Evolutionary conservation across 352 stramenopile species (phyloP).

Genomic region (Phytophthora colocasiae): DNA sequence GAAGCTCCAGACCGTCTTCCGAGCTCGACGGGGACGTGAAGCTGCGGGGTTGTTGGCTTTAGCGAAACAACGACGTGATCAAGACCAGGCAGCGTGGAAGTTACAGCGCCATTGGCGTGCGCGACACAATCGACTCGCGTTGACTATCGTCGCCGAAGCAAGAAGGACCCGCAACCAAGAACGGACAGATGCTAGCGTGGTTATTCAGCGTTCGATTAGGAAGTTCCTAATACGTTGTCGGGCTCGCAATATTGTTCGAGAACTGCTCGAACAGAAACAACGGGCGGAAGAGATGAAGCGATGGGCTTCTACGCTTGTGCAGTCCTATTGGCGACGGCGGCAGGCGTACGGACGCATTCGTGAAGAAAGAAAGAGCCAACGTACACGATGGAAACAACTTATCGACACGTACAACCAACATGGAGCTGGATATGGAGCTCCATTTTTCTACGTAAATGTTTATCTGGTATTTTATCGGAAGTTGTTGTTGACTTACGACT

Average conservation of each 20-base stretch:
- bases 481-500: background rate
- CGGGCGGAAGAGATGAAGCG: conserved; percentile 64
- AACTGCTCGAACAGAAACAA: conserved; percentile 50
- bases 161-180: conserved; percentile 38
- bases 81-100: conserved; percentile 42
- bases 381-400: conserved; percentile 93
- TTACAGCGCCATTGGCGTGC: conserved; percentile 67
- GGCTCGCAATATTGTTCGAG: conserved; percentile 54
- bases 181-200: conserved; percentile 40
- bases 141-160: conserved; percentile 48
- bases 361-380: conserved; percentile 42
- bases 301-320: conserved; percentile 78
- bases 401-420: conserved; percentile 86
- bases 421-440: conserved; percentile 64
- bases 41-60: conserved; percentile 52
- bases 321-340: conserved; percentile 64
- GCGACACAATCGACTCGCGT: conserved; percentile 52
- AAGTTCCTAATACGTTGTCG: conserved; percentile 53
- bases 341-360: conserved; percentile 46
- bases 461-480: background rate
- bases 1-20: conserved; percentile 68
- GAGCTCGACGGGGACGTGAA: conserved; percentile 53
- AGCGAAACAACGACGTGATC: conserved; percentile 43
- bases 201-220: conserved; percentile 57
- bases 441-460: conserved; percentile 92